Evolutionary conservation across 371 early-diverging fungal genomes (phyloP).

Genomic region (Lichtheimia ramosa): DNA sequence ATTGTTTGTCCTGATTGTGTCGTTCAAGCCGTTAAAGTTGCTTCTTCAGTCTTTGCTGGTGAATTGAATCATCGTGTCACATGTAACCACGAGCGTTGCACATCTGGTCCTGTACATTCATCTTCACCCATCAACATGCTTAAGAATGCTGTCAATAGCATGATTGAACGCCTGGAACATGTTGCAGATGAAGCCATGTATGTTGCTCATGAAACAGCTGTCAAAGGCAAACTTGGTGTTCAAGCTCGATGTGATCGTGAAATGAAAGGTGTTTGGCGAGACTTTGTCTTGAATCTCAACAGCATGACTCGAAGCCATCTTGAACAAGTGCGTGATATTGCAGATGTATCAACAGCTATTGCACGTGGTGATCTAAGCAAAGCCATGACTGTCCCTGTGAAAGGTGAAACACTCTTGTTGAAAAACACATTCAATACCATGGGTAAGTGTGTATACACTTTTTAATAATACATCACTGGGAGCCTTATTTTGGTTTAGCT

Average conservation of each 20-base stretch:
- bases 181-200: conserved; percentile 60
- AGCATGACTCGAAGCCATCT: conserved; percentile 65
- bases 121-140: conserved; percentile 44
- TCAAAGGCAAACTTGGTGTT: conserved; percentile 67
- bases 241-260: conserved; percentile 57
- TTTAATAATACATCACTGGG: not conserved
- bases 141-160: conserved; percentile 63
- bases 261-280: conserved; percentile 70
- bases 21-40: conserved; percentile 47
- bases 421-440: conserved; percentile 76
- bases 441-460: conserved; percentile 54
- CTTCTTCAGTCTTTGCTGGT: conserved; percentile 52
- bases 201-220: conserved; percentile 66
- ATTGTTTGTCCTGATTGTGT: conserved; percentile 49
- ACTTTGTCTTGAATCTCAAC: conserved; percentile 69
- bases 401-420: conserved; percentile 69
- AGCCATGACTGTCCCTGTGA: conserved; percentile 65
- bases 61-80: conserved; percentile 43
- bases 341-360: conserved; percentile 71
- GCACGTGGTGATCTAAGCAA: conserved; percentile 71
- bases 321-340: conserved; percentile 75
- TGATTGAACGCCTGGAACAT: conserved; percentile 59
- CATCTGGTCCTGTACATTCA: conserved; percentile 24
- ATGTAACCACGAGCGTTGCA: conserved; percentile 42
- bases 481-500: conserved; percentile 3